Conservation (phyloP, 2,329 filamentous ascomycete genomes). For the Daldinia sp. region DNA sequence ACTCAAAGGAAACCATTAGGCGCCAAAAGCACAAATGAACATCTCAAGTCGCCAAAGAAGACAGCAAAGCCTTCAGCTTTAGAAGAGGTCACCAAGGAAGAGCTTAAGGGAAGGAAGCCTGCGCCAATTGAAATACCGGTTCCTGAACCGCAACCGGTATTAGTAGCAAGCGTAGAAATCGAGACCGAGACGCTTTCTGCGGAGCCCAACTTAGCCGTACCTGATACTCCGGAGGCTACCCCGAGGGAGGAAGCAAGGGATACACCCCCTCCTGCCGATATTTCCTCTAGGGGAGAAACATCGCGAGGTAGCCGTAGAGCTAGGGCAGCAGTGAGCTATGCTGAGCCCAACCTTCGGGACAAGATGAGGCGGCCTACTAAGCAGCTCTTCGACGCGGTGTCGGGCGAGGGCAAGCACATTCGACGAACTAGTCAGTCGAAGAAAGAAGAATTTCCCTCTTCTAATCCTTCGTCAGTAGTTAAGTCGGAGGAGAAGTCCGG, state of each 20-base stretch:
- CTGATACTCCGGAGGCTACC: slow-evolving; percentile 63
- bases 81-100: slow-evolving; percentile 57
- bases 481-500: slow-evolving; percentile 55
- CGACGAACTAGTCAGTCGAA: slow-evolving; percentile 57
- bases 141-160: slow-evolving; percentile 39
- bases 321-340: slow-evolving; percentile 79
- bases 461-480: slow-evolving; percentile 47
- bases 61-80: slow-evolving; percentile 49
- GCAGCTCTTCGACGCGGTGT: slow-evolving; percentile 79
- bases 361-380: slow-evolving; percentile 88
- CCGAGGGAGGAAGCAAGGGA: slow-evolving; percentile 57
- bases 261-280: slow-evolving; percentile 71
- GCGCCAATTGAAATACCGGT: slow-evolving; percentile 50
- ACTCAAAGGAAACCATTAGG: slow-evolving; percentile 62
- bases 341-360: slow-evolving; percentile 82
- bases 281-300: slow-evolving; percentile 67
- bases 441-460: slow-evolving; percentile 46
- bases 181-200: slow-evolving; percentile 53
- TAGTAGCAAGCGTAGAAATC: slow-evolving; percentile 44
- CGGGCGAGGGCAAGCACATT: slow-evolving; percentile 69
- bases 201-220: slow-evolving; percentile 59
- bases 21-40: slow-evolving; percentile 71
- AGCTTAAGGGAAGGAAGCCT: slow-evolving; percentile 52
- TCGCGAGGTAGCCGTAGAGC: slow-evolving; percentile 75
- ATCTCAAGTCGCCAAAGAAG: slow-evolving; percentile 70